Base-by-base conservation (phyloP, 257 asterid species). In the Salvia splendens region DNA sequence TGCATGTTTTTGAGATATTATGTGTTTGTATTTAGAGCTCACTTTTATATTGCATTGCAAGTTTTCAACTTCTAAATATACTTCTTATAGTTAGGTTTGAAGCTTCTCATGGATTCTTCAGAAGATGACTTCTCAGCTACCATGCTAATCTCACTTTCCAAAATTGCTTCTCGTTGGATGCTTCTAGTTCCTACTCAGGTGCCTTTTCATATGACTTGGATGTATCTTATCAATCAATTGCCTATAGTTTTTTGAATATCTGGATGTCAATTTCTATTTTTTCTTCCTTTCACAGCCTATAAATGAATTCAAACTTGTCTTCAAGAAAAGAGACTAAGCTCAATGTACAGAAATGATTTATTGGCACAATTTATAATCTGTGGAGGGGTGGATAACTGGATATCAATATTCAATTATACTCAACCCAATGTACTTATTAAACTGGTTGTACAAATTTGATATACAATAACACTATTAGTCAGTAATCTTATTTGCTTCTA, bases 61-160 rank as follows among this genome's bases (percentile, higher is more conserved):
- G 30, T 24, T 24, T 24, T 2, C 79, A 60, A 56, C 61, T 53
- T 73, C 68, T 74, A 62, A 76, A 28, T 58, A 71, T 69, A n/a
- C 52, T 79, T 56, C 43, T 20, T 81, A 49, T 86, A 90, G 96
- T 74, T 81, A 80, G 99, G 97, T 82, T 73, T 75, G 46, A 84
- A 78, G 81, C 82, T 90, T 82, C 77, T 87, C 59, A 72, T 77
- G 79, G 88, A 85, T 78, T 87, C 91, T 68, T 63, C 73, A 8
- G 95, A 85, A 43, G 95, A 88, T 49, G 86, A 80, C 51, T 82
- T 88, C 76, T 79, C 92, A 47, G 72, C 81, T 50, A 73, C 76
- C 64, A 81, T 93, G 97, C 81, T 90, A 63, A 79, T 86, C 69
- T 90, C 99, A 64, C 95, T 93, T 62, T 82, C 99, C 70, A 79